Evolutionary conservation across 2,329 filamentous ascomycete genomes (phyloP).

Genomic region (Fonsecaea nubica): DNA sequence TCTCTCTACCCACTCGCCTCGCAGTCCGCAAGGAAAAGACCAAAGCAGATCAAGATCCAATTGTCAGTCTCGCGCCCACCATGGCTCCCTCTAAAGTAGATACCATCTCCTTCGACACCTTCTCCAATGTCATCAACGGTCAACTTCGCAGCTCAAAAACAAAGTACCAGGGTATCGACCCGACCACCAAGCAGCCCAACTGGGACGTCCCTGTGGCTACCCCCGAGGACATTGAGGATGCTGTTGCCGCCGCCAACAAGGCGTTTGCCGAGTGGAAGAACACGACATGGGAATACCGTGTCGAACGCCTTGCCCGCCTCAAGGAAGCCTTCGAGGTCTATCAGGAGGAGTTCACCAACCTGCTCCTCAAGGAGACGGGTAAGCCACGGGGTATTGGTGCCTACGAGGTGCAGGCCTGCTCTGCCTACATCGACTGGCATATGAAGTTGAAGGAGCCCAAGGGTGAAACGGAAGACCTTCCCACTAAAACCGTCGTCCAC

Average conservation of each 20-base stretch:
- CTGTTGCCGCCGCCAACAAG: constrained; percentile 54
- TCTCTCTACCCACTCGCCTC: neutral
- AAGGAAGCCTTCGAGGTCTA: constrained; percentile 51
- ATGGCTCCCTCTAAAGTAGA: constrained; percentile 30
- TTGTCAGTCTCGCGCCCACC: neutral
- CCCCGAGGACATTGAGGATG: constrained; percentile 53
- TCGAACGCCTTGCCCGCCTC: constrained; percentile 50
- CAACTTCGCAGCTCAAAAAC: constrained; percentile 47
- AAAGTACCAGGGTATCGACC: constrained; percentile 52
- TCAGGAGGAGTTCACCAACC: constrained; percentile 51
- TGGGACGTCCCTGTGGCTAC: constrained; percentile 56
- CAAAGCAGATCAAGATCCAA: neutral
- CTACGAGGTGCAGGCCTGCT: constrained; percentile 11
- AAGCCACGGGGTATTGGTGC: constrained; percentile 50
- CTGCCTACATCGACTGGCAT: constrained; percentile 27
- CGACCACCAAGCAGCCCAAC: constrained; percentile 54
- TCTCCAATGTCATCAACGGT: constrained; percentile 57
- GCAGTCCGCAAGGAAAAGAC: neutral
- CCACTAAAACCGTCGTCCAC: constrained; percentile 51
- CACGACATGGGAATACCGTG: constrained; percentile 54
- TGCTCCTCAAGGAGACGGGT: constrained; percentile 59
- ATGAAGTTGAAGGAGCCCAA: constrained; percentile 44
- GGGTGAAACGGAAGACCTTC: constrained; percentile 55
- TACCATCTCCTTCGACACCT: constrained; percentile 40
- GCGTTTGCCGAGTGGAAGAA: constrained; percentile 58